Evolutionary conservation across 1,284 basidiomycete species (phyloP), one percentile per base, ranked within the genome.

Genomic region (Ganoderma meredithae): DNA sequence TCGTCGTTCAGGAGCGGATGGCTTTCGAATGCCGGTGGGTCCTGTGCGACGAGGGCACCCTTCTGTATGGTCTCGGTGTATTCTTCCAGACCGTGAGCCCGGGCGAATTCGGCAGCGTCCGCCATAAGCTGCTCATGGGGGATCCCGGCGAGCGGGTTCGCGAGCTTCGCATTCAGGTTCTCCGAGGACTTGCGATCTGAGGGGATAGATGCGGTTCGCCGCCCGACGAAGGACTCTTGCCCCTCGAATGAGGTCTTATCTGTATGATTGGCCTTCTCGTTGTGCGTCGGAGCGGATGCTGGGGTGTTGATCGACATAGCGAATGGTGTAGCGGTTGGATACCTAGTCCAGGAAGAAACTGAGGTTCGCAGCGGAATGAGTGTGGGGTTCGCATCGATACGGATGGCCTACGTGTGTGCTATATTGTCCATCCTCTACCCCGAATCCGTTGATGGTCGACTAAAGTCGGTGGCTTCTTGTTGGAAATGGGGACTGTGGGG

Each of bases 31-130:
- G 79, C 86, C 73, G 74, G 72, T 47, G 85, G 83, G 63, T 88
- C 82, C 71, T 89, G 88, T 0, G 90, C 90, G 56, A 92, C 78
- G 31, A 92, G 80, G 0, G 90, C 91, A 15, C 88, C 91, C 75
- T 89, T 88, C 73, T 82, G 78, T 70, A 91, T 83, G 36, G 84
- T 79, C 6, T 84, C 74, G 15, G 81, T 76, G 19, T 88, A 76
- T 64, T 91, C 83, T 0, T 74, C 82, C 33, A 91, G 79, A 39
- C 82, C 85, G 63, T 88, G 81, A 55, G 82, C 77, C 44, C 83
- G 78, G 15, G 88, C 87, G 73, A 91, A 93, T 8, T 77, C 73
- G 63, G 85, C 84, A 17, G 85, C 90, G 69, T 90, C 85, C 6
- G 79, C 76, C 74, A 88, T 81, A 62, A 92, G 83, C 72, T 87